Evolutionary conservation across 2,329 filamentous ascomycete species (phyloP).

Genomic region (Cadophora sp.): DNA sequence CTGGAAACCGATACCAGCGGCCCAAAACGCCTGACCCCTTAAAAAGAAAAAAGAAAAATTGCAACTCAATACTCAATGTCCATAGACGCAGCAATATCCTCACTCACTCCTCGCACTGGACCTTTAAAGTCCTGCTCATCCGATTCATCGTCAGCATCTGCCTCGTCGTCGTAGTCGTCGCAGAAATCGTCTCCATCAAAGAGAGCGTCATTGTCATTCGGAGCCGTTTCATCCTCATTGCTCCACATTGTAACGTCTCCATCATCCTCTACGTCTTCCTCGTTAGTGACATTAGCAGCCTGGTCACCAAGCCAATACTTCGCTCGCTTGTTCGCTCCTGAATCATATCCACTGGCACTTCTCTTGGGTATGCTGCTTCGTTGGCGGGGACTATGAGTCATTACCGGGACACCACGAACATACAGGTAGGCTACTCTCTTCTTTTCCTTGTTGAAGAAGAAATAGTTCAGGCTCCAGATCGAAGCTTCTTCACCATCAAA

Average conservation of each 20-base stretch:
- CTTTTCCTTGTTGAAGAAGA: conserved; percentile 93
- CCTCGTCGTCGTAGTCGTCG: conserved; percentile 46
- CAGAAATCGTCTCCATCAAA: conserved; percentile 55
- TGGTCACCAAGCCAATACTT: conserved; percentile 85
- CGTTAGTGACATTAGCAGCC: conserved; percentile 51
- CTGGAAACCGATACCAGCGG: conserved; percentile 29
- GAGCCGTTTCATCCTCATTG: conserved; percentile 55
- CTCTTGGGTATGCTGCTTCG: conserved; percentile 45
- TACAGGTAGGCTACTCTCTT: conserved; percentile 97
- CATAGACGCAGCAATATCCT: conserved; percentile 68
- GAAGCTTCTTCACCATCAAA: conserved; percentile 92
- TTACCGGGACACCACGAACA: conserved; percentile 83
- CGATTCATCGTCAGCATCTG: conserved; percentile 45
- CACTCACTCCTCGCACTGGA: conserved; percentile 63
- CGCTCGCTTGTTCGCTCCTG: conserved; percentile 78
- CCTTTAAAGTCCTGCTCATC: conserved; percentile 52
- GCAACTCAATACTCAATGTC: conserved; percentile 56
- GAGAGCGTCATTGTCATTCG: conserved; percentile 55
- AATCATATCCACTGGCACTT: conserved; percentile 45
- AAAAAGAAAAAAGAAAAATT: conserved; percentile 14
- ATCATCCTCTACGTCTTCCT: conserved; percentile 49
- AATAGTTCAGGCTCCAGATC: conserved; percentile 95
- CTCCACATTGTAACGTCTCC: conserved; percentile 45
- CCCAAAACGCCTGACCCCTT: conserved; percentile 22
- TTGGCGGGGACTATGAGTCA: conserved; percentile 65